Evolutionary conservation across 306 rosid genomes (phyloP).

Genomic region (Senna siamea): DNA sequence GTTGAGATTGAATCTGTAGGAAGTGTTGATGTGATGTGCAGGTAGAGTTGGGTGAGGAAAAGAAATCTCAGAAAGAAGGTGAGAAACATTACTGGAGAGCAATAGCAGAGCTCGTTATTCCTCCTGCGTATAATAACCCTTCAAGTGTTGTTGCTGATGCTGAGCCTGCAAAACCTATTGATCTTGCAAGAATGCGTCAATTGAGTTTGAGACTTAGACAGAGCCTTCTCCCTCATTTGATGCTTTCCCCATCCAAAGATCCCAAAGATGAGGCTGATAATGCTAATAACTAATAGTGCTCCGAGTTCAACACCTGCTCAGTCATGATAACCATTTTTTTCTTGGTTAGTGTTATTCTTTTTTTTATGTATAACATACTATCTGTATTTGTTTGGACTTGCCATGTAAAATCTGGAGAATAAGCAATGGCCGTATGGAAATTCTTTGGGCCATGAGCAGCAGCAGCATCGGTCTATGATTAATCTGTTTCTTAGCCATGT

Average conservation of each 20-base stretch:
- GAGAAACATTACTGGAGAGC: conserved; percentile 87
- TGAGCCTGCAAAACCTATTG: conserved; percentile 88
- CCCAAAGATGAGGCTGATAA: conserved; percentile 27
- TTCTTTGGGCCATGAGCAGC: background rate
- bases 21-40: conserved; percentile 32
- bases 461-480: too few species aligned
- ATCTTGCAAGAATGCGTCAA: conserved; percentile 82
- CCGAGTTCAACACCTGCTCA: too few species aligned
- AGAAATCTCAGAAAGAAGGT: conserved; percentile 91
- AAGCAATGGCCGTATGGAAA: background rate
- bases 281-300: background rate
- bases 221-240: conserved; percentile 80
- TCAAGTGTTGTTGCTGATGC: conserved; percentile 65
- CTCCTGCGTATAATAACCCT: conserved; percentile 68
- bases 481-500: background rate
- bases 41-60: conserved; percentile 59
- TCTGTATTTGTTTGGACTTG: background rate
- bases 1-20: too few species aligned
- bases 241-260: conserved; percentile 74
- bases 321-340: background rate
- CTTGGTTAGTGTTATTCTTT: background rate
- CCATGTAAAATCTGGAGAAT: background rate
- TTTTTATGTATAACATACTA: background rate
- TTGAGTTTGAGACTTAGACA: conserved; percentile 73
- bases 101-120: conserved; percentile 79